Conservation (phyloP, 352 stramenopile genomes). For the Pythium aquatile region DNA sequence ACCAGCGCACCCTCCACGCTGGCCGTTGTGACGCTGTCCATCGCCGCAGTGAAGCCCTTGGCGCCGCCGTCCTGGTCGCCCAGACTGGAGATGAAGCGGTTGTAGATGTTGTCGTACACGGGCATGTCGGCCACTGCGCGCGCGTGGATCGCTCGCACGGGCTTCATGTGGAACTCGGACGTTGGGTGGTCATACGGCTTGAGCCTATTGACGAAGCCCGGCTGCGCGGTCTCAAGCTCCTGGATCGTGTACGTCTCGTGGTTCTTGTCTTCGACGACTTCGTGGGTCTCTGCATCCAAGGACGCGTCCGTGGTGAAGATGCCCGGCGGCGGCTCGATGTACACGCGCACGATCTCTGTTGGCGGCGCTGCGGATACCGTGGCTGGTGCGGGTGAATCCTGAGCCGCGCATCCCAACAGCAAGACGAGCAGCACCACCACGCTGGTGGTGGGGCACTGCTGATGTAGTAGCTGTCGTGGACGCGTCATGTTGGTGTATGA, state of each 20-base stretch:
- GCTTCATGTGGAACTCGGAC: conserved; percentile 27
- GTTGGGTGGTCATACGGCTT: conserved; percentile 7
- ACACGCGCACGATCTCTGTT: conserved; percentile 19
- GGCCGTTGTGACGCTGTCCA: conserved; percentile 37
- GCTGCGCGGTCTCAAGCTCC: conserved; percentile 14
- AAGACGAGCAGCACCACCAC: neutral
- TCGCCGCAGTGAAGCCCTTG: conserved; percentile 20
- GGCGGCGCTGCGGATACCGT: neutral
- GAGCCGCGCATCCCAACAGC: neutral
- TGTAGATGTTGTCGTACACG: conserved; percentile 21
- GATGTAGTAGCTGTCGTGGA: neutral
- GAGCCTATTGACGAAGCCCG: conserved; percentile 11
- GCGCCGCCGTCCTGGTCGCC: conserved; percentile 21
- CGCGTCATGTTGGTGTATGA: neutral
- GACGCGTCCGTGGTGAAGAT: conserved; percentile 24
- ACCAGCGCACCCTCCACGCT: conserved; percentile 32
- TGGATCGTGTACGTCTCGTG: conserved; percentile 11
- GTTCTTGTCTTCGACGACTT: conserved; percentile 12
- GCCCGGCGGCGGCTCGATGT: conserved; percentile 11
- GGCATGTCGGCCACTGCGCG: conserved; percentile 25
- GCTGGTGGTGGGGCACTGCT: neutral
- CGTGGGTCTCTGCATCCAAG: conserved; percentile 15
- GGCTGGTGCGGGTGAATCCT: neutral
- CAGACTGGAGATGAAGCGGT: conserved; percentile 27
- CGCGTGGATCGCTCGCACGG: conserved; percentile 28